Evolutionary conservation across 2,329 filamentous ascomycete species (phyloP).

Genomic region (Fusarium coicis): DNA sequence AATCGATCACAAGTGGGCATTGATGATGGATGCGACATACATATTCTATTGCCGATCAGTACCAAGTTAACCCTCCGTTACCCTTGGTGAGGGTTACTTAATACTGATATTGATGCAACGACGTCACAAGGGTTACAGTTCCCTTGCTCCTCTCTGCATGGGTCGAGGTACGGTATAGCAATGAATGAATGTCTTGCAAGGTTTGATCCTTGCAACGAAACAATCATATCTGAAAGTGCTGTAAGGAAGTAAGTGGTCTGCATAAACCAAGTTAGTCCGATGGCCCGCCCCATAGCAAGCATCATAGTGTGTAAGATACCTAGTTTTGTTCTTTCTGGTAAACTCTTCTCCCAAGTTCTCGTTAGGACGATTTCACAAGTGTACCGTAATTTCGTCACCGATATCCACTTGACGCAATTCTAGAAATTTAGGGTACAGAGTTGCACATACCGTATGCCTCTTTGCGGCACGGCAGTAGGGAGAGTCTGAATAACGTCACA

Average conservation of each 20-base stretch:
- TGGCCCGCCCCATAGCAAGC: neutral
- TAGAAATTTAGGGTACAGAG: neutral
- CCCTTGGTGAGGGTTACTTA: neutral
- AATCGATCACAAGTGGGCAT: slow-evolving; percentile 15
- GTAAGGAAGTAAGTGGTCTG: neutral
- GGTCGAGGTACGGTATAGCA: neutral
- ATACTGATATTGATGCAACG: neutral
- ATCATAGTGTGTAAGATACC: neutral
- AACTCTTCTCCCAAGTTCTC: neutral
- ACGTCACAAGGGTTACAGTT: neutral
- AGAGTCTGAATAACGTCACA: slow-evolving; percentile 30
- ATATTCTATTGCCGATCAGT: slow-evolving; percentile 13
- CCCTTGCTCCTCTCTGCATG: neutral
- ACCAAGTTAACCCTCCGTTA: slow-evolving; percentile 6
- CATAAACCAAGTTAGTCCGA: neutral
- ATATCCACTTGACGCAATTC: slow-evolving; percentile 25
- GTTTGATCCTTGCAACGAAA: neutral
- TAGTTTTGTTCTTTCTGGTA: neutral
- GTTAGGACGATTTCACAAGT: neutral
- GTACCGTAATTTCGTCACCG: slow-evolving; percentile 6
- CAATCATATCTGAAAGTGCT: neutral
- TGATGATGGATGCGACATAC: slow-evolving; percentile 29
- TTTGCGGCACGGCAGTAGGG: slow-evolving; percentile 7
- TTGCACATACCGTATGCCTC: neutral
- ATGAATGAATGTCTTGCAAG: neutral